Evolutionary conservation across 345 rosid genomes (phyloP).

Genomic region (Syzygium oleosum): DNA sequence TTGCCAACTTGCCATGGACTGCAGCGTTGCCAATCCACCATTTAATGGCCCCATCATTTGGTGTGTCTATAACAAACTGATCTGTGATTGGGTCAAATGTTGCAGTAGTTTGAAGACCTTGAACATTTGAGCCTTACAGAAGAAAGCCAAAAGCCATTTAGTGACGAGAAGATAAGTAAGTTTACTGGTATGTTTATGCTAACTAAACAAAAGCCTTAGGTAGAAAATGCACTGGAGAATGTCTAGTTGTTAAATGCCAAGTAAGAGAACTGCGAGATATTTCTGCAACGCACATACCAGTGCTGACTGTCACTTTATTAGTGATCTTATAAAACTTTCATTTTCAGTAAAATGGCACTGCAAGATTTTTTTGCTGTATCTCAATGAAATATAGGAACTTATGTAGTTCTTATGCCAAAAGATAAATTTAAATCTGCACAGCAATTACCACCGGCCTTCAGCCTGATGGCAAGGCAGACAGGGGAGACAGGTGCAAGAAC

Average conservation of each 20-base stretch:
- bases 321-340: neutral
- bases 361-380: neutral
- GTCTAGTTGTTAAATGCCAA: neutral
- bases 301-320: neutral
- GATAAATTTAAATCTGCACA: neutral
- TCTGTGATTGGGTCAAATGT: slow-evolving; percentile 76
- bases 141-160: slow-evolving; percentile 5
- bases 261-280: neutral
- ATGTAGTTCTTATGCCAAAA: neutral
- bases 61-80: slow-evolving; percentile 76
- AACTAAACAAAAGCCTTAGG: neutral
- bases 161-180: neutral
- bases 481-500: neutral
- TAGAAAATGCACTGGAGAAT: neutral
- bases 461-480: neutral
- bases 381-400: neutral
- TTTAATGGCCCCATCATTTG: slow-evolving; percentile 92
- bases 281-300: neutral
- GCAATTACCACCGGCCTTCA: neutral
- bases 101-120: slow-evolving; percentile 88
- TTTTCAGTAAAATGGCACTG: neutral
- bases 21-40: slow-evolving; percentile 99
- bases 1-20: slow-evolving; percentile 92
- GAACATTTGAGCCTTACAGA: slow-evolving; percentile 77
- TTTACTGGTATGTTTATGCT: neutral